Evolutionary conservation across 2,329 filamentous ascomycete species (phyloP), one percentile per base, ranked within the genome.

Genomic region (Cladosporium sp.): DNA sequence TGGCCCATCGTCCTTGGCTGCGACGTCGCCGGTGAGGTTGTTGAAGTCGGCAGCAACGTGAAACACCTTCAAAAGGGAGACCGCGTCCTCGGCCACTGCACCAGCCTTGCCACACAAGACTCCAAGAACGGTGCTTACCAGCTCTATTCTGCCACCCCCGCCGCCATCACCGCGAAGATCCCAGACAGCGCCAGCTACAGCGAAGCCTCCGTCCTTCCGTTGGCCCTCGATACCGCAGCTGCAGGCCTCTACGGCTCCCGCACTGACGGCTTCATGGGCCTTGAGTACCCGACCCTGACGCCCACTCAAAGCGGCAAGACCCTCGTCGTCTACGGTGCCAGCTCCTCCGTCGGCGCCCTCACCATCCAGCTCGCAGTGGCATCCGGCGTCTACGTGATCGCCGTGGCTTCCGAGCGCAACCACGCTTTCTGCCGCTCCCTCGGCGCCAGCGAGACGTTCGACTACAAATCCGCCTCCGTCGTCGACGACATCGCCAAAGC

Each of bases 211-310:
- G 72, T 75, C 19, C 65, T 76, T 2, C 73, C 73, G 1, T 63
- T 75, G 7, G 70, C 70, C 17, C 63, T 75, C 50, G 69, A 70
- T 19, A 75, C 73, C 3, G 72, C 73, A 13, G 61, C 70, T 15
- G 61, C 64, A n/a, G 69, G 67, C 20, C 68, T 76, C 12, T 75
- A 70, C 64, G 64, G 66, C 52, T 60, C 64, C 17, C 61, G 66
- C 34, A 43, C 53, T 13, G 55, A 61, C 30, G 56, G 55, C 17
- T 61, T 67, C 34, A 66, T 76, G 8, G 67, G 62, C 7, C 64
- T 75, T 4, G 64, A 69, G 0, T 58, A 65, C 30, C 72, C 73
- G 0, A 66, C 60, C 19, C 55, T 66, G 11, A 60, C 58, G 40
- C 61, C 66, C 2, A 58, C 64, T 19, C 55, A 59, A 17, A 57